Evolutionary conservation across 2,329 filamentous ascomycete species (phyloP).

Genomic region (Hypoxylon sp.): DNA sequence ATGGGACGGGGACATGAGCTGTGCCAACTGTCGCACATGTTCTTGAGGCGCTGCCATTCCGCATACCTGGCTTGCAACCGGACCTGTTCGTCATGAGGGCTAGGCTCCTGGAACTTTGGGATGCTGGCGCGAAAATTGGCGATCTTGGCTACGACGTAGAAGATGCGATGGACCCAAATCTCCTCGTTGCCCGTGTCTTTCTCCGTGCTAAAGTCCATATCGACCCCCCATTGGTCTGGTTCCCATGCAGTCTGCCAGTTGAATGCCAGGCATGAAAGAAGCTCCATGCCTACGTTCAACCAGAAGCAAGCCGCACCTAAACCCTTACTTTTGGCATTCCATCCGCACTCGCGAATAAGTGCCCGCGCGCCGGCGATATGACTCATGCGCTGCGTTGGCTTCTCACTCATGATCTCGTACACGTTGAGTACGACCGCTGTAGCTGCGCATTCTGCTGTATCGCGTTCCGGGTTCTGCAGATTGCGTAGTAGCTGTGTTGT

Average conservation of each 20-base stretch:
- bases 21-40: conserved; percentile 88
- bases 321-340: conserved; percentile 84
- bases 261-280: conserved; percentile 89
- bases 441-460: conserved; percentile 87
- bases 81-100: conserved; percentile 74
- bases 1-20: conserved; percentile 84
- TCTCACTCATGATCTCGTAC: conserved; percentile 92
- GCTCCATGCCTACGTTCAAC: conserved; percentile 91
- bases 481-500: conserved; percentile 82
- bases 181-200: conserved; percentile 75
- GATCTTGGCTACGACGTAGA: conserved; percentile 90
- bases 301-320: conserved; percentile 93
- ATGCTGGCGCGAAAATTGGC: conserved; percentile 85
- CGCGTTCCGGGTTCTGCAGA: conserved; percentile 86
- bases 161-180: conserved; percentile 87
- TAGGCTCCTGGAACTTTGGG: conserved; percentile 71
- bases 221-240: conserved; percentile 89
- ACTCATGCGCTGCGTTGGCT: conserved; percentile 84
- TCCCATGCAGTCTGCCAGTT: conserved; percentile 92
- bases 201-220: conserved; percentile 74
- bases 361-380: conserved; percentile 89
- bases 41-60: conserved; percentile 86
- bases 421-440: conserved; percentile 91
- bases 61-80: conserved; percentile 75
- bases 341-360: conserved; percentile 89